phyloP scores from a whole-genome alignment of 441 rosid species.

The Rhodomyrtus psidioides region DNA sequence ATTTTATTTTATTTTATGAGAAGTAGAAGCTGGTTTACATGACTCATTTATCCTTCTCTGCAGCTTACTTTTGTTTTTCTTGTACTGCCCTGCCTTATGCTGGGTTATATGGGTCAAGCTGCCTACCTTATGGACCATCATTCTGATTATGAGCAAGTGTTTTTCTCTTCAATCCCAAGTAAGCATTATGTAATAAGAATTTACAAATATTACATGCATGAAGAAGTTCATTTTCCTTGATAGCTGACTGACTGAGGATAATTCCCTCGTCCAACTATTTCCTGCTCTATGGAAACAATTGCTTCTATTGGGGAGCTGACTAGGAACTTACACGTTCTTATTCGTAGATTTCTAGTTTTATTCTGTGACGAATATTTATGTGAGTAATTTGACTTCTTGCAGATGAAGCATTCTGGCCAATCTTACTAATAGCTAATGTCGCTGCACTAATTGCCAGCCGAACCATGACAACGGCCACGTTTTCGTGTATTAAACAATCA shows the following conservation, averaged over 20 bases:
- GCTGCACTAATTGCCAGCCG: slow-evolving; percentile 98
- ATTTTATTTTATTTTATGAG: neutral
- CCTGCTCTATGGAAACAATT: neutral
- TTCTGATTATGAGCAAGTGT: slow-evolving; percentile 48
- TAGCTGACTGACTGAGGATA: neutral
- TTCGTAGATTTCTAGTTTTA: neutral
- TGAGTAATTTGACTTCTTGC: slow-evolving; percentile 10
- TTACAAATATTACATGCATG: neutral
- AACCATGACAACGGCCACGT: slow-evolving; percentile 94
- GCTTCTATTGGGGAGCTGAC: neutral
- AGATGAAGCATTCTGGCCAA: slow-evolving; percentile 82
- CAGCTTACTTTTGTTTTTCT: slow-evolving; percentile 98
- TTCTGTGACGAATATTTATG: neutral
- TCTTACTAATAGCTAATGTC: slow-evolving; percentile 69
- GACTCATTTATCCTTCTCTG: slow-evolving; percentile 27
- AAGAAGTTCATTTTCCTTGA: neutral
- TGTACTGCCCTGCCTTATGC: slow-evolving; percentile 84
- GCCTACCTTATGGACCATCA: slow-evolving; percentile 79
- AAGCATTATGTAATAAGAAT: slow-evolving; percentile 14
- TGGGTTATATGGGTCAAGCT: slow-evolving; percentile 99
- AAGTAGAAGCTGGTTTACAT: slow-evolving; percentile 24
- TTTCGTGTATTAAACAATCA: slow-evolving; percentile 96
- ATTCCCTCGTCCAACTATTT: neutral
- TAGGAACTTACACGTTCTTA: neutral
- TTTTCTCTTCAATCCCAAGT: slow-evolving; percentile 94